Evolutionary conservation across 805 yeast species (phyloP).

Genomic region (Komagataella pastoris): DNA sequence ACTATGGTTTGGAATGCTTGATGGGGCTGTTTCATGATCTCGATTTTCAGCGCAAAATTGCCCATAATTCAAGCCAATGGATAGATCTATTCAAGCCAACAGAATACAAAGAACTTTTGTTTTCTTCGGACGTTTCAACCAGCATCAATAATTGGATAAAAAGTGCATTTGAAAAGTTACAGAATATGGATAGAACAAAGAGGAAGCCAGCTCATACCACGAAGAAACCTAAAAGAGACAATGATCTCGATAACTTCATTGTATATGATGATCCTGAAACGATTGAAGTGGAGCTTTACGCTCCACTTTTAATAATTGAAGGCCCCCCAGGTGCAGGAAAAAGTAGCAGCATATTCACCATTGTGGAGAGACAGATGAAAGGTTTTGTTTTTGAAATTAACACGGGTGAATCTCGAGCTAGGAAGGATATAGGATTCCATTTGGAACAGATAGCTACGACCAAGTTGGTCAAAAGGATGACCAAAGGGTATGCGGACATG

Average conservation of each 20-base stretch:
- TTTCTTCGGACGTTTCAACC: constrained; percentile 12
- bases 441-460: constrained; percentile 77
- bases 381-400: constrained; percentile 79
- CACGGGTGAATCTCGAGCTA: constrained; percentile 58
- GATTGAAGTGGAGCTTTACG: constrained; percentile 23
- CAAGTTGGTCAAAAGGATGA: constrained; percentile 42
- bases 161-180: constrained; percentile 21
- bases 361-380: constrained; percentile 37
- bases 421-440: constrained; percentile 51
- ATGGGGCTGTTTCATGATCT: background rate
- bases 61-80: constrained; percentile 17
- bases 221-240: constrained; percentile 9
- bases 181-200: constrained; percentile 11
- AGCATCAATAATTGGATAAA: constrained; percentile 25
- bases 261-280: constrained; percentile 18
- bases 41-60: background rate
- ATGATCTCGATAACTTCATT: constrained; percentile 22
- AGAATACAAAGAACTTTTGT: constrained; percentile 19
- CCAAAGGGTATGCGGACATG: constrained; percentile 2
- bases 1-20: constrained; percentile 2
- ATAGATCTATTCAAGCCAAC: constrained; percentile 30
- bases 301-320: constrained; percentile 49
- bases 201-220: constrained; percentile 12
- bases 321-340: constrained; percentile 77
- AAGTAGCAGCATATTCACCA: constrained; percentile 57